These are phyloP conservation scores for Blastobotrys americana DNA, from an alignment of 805 yeast genomes.

Conservation along the genomic window DNA sequence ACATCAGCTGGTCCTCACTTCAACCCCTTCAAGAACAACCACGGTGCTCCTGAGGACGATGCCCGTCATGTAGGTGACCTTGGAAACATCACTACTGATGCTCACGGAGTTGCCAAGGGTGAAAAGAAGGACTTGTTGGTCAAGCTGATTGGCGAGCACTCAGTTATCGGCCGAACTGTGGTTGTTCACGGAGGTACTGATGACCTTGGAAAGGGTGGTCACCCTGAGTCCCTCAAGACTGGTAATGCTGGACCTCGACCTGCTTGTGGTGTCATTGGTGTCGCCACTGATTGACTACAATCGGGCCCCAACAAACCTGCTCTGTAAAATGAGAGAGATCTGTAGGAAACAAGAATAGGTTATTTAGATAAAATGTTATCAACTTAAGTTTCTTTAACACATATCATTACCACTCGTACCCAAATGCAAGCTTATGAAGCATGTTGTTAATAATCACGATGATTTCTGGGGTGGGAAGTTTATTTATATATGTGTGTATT, in stretches of 20 bases:
- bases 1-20: slow-evolving; percentile 98
- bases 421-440: too few species aligned
- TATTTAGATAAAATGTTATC: too few species aligned
- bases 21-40: slow-evolving; percentile 83
- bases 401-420: too few species aligned
- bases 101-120: slow-evolving; percentile 87
- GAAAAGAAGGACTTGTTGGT: slow-evolving; percentile 67
- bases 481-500: too few species aligned
- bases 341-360: too few species aligned
- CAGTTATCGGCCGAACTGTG: slow-evolving; percentile 90
- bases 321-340: neutral
- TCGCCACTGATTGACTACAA: slow-evolving; percentile 37
- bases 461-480: too few species aligned
- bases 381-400: too few species aligned
- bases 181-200: slow-evolving; percentile 90
- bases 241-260: slow-evolving; percentile 98
- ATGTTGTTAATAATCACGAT: too few species aligned
- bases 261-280: slow-evolving; percentile 97
- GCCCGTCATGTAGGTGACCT: slow-evolving; percentile 91
- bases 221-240: slow-evolving; percentile 83
- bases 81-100: slow-evolving; percentile 89
- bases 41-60: slow-evolving; percentile 83
- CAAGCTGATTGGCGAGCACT: slow-evolving; percentile 78
- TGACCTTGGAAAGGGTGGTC: slow-evolving; percentile 92
- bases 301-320: neutral